Base-by-base conservation (phyloP, 805 yeast species). In the Candida rishiriensis region DNA sequence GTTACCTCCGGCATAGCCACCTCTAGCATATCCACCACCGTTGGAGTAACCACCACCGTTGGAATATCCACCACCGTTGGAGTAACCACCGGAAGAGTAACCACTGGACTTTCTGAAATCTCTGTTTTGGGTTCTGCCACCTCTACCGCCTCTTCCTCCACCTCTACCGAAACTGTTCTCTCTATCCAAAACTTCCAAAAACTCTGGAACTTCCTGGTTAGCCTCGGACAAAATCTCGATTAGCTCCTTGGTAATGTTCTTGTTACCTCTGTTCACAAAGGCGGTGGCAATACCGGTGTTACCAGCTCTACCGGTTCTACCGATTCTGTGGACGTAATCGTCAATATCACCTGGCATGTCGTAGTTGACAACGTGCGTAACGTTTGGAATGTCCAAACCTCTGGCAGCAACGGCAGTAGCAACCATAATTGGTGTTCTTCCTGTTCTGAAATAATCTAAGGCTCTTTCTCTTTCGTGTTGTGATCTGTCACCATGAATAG, bases 271-370 rank as follows among this genome's bases (percentile, higher is more conserved):
- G 85, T 93, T 93, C 73, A 93, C 88, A 76, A 93, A 93, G 41
- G 99, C 96, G 55, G 97, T 90, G 54, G 99, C 97, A 59, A 87
- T 77, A 86, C 99, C 99, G 51, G 85, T 83, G 75, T 93, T 93
- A 79, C 99, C 99, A 61, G 99, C 99, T 83, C 99, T 93, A 73
- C 99, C 99, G 64, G 99, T 93, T 83, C 99, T 91, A 81, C 99
- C 99, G 66, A 93, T 93, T 76, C 99, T 87, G 76, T 93, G 99
- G 48, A 93, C 99, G 66, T 93, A 93, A 71, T 93, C 99, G 70
- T 93, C 99, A 62, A 93, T 86, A 69, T 93, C 98, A 65, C 85
- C 75, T 68, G 99, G 99, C 68, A 93, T 77, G 67, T 93, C 99
- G 69, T 85, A 93, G 80, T 93, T 93, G 72, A 93, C 85, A 63